phyloP scores from a whole-genome alignment of 805 yeast species.

The Spathaspora gorwiae region DNA sequence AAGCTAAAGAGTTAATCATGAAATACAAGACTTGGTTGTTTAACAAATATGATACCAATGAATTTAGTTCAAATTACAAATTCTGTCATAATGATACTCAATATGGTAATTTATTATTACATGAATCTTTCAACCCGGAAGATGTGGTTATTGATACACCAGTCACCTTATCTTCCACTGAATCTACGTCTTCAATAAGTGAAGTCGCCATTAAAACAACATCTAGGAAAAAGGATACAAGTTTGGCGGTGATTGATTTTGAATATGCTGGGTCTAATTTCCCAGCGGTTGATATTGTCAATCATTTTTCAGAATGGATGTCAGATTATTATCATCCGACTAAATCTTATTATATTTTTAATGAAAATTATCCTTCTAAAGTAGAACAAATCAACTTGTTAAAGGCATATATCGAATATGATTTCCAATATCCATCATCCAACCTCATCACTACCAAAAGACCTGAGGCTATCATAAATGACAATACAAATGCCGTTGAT shows the following conservation, averaged over 20 bases:
- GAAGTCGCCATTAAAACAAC: conserved; percentile 20
- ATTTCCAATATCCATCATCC: conserved; percentile 35
- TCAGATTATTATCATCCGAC: conserved; percentile 73
- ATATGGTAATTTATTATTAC: conserved; percentile 83
- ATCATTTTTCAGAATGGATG: conserved; percentile 98
- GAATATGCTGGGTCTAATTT: conserved; percentile 91
- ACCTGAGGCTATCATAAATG: conserved; percentile 6
- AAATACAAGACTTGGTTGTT: conserved; percentile 63
- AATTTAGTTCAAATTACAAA: conserved; percentile 48
- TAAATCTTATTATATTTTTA: conserved; percentile 47
- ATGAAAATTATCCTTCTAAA: conserved; percentile 57
- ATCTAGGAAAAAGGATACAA: conserved; percentile 33
- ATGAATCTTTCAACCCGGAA: conserved; percentile 49
- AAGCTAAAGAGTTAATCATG: conserved; percentile 38
- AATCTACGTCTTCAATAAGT: not conserved
- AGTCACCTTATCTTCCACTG: not conserved
- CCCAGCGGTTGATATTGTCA: conserved; percentile 86
- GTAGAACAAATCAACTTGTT: conserved; percentile 68
- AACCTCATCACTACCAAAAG: conserved; percentile 19
- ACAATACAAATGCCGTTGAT: conserved; percentile 14
- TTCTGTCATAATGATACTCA: conserved; percentile 97
- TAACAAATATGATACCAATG: conserved; percentile 40
- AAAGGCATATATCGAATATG: conserved; percentile 71
- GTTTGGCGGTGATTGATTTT: conserved; percentile 89
- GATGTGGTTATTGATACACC: conserved; percentile 23